phyloP scores from a whole-genome alignment of 2,329 filamentous ascomycete species.

The Xylaria sp. region DNA sequence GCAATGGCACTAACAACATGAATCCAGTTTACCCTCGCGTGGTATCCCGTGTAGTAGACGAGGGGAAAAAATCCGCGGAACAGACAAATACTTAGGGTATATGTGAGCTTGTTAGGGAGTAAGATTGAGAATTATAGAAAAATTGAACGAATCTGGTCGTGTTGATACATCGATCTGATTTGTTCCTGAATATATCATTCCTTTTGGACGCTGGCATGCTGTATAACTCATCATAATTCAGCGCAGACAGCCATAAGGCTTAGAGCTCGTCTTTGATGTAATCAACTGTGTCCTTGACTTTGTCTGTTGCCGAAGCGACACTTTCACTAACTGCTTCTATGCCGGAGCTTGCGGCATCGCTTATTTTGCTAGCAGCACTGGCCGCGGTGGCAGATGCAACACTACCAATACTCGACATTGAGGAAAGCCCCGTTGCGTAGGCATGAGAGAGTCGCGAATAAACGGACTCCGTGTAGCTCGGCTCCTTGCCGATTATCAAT shows the following conservation, averaged over 20 bases:
- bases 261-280: slow-evolving; percentile 39
- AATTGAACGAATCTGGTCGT: neutral
- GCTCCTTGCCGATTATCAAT: slow-evolving; percentile 79
- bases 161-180: slow-evolving; percentile 6
- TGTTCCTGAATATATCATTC: neutral
- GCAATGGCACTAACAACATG: neutral
- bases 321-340: slow-evolving; percentile 38
- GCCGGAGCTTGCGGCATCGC: slow-evolving; percentile 42
- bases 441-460: slow-evolving; percentile 76
- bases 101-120: slow-evolving; percentile 39
- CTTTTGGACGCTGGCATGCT: neutral
- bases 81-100: slow-evolving; percentile 35
- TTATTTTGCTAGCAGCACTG: slow-evolving; percentile 45
- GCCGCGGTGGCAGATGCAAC: slow-evolving; percentile 49
- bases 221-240: neutral
- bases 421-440: slow-evolving; percentile 74
- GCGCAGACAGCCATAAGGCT: neutral
- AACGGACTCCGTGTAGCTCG: slow-evolving; percentile 83
- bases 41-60: neutral
- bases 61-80: neutral
- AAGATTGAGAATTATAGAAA: slow-evolving; percentile 24
- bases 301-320: slow-evolving; percentile 36
- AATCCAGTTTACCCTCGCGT: neutral
- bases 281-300: slow-evolving; percentile 46
- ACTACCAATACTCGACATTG: slow-evolving; percentile 58